Percentiles rank a stretch among this genome's conserved stretches.
These are phyloP conservation scores for Diaporthe capsici DNA, from an alignment of 2,329 filamentous ascomycete species.

Conservation along the genomic window DNA sequence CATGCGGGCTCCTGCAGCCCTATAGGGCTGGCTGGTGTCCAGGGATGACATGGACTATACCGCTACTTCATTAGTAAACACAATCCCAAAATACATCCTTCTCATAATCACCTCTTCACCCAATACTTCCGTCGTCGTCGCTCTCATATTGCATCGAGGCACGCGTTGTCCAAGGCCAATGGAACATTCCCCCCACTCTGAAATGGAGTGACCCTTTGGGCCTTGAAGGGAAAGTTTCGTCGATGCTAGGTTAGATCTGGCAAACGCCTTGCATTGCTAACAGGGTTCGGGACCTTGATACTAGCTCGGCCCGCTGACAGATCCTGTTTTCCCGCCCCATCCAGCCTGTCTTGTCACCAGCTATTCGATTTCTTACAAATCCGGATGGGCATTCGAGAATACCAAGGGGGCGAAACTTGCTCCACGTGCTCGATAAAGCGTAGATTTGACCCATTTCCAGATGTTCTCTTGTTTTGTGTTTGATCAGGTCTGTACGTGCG, in stretches of 20 bases:
- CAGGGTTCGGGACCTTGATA: background rate
- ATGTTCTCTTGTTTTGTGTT: background rate
- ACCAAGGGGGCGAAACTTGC: background rate
- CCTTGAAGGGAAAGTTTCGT: constrained; percentile 5
- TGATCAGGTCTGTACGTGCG: background rate
- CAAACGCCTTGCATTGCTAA: background rate
- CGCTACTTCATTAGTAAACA: constrained; percentile 40
- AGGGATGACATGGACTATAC: constrained; percentile 28
- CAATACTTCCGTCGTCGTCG: background rate
- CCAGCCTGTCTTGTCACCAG: background rate
- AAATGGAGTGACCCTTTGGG: background rate
- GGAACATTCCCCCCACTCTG: constrained; percentile 7
- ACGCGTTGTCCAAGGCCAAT: background rate
- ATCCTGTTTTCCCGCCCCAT: background rate
- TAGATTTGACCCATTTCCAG: background rate
- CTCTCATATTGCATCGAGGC: background rate
- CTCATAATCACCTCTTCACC: constrained; percentile 31
- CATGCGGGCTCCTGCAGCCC: constrained; percentile 39
- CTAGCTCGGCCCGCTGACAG: constrained; percentile 6
- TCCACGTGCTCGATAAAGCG: background rate
- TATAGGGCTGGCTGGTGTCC: constrained; percentile 33
- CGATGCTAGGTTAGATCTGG: constrained; percentile 10
- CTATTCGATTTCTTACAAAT: constrained; percentile 2
- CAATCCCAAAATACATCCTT: constrained; percentile 37
- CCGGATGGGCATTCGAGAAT: background rate